These are phyloP conservation scores for Emmonsiellopsis sp. DNA, from an alignment of 2,329 filamentous ascomycete species.

Conservation along the genomic window DNA sequence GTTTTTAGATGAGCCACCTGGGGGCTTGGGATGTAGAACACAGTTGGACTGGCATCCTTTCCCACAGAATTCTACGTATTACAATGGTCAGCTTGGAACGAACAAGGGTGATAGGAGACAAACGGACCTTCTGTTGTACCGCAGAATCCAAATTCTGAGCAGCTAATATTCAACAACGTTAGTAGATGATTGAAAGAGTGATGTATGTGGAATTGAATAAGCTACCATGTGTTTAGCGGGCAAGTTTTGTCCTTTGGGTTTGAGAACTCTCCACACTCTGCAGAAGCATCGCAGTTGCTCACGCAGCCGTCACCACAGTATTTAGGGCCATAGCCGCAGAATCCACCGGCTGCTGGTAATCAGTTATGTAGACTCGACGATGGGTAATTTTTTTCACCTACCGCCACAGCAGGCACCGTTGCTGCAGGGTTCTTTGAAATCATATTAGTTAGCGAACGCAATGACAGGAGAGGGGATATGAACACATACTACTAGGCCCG, in stretches of 20 bases:
- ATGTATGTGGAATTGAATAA: slow-evolving; percentile 14
- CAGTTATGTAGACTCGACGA: background rate
- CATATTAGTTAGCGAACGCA: background rate
- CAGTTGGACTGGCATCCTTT: slow-evolving; percentile 4
- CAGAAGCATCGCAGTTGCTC: slow-evolving; percentile 30
- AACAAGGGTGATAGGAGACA: background rate
- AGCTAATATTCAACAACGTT: slow-evolving; percentile 21
- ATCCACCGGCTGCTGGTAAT: slow-evolving; percentile 1
- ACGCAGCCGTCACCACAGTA: slow-evolving; percentile 18
- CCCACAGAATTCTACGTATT: slow-evolving; percentile 17
- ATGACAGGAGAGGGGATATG: background rate
- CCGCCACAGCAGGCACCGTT: slow-evolving; percentile 1
- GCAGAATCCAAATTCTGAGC: slow-evolving; percentile 26
- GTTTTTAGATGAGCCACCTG: background rate
- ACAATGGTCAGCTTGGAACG: background rate
- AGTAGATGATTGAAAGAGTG: slow-evolving; percentile 18
- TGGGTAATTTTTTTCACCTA: background rate
- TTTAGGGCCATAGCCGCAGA: slow-evolving; percentile 12
- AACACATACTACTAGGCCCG: background rate
- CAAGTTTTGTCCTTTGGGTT: slow-evolving; percentile 13
- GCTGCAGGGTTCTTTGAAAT: background rate
- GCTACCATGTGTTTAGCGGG: slow-evolving; percentile 14
- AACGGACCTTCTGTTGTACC: slow-evolving; percentile 11
- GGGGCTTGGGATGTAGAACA: slow-evolving; percentile 3
- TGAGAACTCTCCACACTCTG: slow-evolving; percentile 27